Percentiles rank a stretch among this genome's conserved stretches.
Conservation (phyloP, 306 rosid genomes). For the Elaeagnus macrophylla region DNA sequence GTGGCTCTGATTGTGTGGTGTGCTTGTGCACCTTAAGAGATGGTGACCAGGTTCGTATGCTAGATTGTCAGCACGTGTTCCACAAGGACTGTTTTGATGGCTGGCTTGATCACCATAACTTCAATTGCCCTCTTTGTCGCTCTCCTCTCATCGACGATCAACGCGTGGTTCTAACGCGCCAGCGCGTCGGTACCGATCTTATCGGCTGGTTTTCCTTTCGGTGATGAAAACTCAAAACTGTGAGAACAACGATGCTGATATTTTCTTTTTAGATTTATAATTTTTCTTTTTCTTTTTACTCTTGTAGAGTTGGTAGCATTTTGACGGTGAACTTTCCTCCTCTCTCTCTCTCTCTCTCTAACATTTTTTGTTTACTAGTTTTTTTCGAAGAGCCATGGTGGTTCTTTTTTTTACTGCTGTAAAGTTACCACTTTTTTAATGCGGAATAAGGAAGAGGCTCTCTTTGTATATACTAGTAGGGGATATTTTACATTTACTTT, state of each 20-base stretch:
- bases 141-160: constrained; percentile 36
- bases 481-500: too few species aligned
- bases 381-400: neutral
- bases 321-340: constrained; percentile 13
- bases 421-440: constrained; percentile 3
- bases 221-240: constrained; percentile 10
- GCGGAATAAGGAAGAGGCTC: constrained; percentile 13
- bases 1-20: constrained; percentile 42
- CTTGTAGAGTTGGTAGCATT: constrained; percentile 18
- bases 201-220: constrained; percentile 48
- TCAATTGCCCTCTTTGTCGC: constrained; percentile 87
- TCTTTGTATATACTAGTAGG: neutral
- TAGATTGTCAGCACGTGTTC: constrained; percentile 69
- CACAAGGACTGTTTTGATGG: constrained; percentile 74
- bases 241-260: constrained; percentile 11
- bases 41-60: constrained; percentile 66
- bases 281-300: neutral
- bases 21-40: constrained; percentile 37
- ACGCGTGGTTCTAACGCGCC: constrained; percentile 42
- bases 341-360: neutral
- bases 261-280: neutral
- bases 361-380: constrained; percentile 11
- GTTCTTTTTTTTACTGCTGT: constrained; percentile 22
- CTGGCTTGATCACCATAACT: constrained; percentile 65
- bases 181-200: constrained; percentile 44